Evolutionary conservation across 495 filamentous ascomycete species (phyloP), one percentile per base, ranked within the genome.

Genomic region (Penicillium alfredii): DNA sequence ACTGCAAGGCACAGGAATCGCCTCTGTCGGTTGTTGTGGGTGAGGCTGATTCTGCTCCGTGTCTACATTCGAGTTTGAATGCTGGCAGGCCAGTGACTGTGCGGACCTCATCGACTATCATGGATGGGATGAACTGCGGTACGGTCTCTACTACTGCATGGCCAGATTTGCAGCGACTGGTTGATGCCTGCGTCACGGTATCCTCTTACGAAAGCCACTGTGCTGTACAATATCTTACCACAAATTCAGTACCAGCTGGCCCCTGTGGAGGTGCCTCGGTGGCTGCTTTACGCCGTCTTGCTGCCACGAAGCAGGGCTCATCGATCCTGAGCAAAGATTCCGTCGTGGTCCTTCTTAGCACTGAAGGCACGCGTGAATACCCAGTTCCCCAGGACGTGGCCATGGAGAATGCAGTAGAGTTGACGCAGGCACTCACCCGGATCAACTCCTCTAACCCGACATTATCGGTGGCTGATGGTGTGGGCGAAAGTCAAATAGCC

Each of bases 121-220:
- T 85, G 81, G 62, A 64, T 33, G 80, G 81, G 2, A 72, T 84
- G 71, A 72, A 79, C 44, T 84, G 80, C 43, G 80, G 80, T 3
- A 83, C 77, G 1, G 63, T 82, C 4, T 83, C 80, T 0, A 58
- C 58, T 1, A 73, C 64, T 6, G 76, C 81, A 2, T 85, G 82
- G 82, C 65, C 72, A 1, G 38, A 73, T 1, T 48, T 85, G 10
- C 49, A 63, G 9, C 49, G 60, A 4, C 69, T 75, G 19, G 68
- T 82, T 2, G 78, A 82, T 60, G 77, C 68, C 0, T 67, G 65
- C 35, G 51, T 84, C 3, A 70, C 67, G 0, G 67, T 85, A 0
- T 71, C 68, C 0, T 80, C 81, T 33, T 35, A 49, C 13, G 76
- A 83, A 37, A 64, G 66, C 6, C 76, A 82, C 35, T 3, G 46